phyloP scores from a whole-genome alignment of 345 rosid species.

The Laguncularia racemosa region DNA sequence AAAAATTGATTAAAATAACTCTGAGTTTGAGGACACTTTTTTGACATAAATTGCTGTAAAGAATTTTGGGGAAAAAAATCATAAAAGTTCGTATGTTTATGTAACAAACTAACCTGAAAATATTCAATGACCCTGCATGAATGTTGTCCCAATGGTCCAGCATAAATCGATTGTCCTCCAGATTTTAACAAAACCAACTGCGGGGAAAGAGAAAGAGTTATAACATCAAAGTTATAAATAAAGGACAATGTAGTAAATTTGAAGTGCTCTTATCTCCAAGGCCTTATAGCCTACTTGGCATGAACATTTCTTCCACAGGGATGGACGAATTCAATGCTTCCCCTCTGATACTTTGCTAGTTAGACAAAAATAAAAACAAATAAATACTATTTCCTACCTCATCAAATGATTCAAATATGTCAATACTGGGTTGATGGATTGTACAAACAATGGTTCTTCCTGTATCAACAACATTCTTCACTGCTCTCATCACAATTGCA shows the following conservation, averaged over 20 bases:
- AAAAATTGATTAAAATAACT: background rate
- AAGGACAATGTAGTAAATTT: background rate
- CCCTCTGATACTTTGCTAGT: too few species aligned
- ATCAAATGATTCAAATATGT: constrained; percentile 79
- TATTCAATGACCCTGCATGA: constrained; percentile 54
- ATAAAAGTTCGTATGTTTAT: background rate
- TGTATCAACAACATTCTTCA: constrained; percentile 64
- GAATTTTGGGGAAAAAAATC: too few species aligned
- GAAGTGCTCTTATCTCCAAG: background rate
- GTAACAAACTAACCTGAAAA: constrained; percentile 50
- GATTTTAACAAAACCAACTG: constrained; percentile 66
- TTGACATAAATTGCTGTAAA: too few species aligned
- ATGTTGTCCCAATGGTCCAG: constrained; percentile 55
- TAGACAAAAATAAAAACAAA: background rate
- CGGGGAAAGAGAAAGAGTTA: constrained; percentile 1
- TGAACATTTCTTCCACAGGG: too few species aligned
- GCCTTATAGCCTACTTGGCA: too few species aligned
- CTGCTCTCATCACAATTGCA: constrained; percentile 78
- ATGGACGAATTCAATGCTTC: too few species aligned
- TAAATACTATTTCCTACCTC: constrained; percentile 34
- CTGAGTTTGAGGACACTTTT: too few species aligned
- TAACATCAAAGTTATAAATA: background rate
- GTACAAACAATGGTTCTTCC: constrained; percentile 85
- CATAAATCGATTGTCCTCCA: constrained; percentile 65
- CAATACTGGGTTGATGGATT: constrained; percentile 82